Evolutionary conservation across 169 alveolate species (phyloP).

Genomic region (Eimeria falciformis): DNA sequence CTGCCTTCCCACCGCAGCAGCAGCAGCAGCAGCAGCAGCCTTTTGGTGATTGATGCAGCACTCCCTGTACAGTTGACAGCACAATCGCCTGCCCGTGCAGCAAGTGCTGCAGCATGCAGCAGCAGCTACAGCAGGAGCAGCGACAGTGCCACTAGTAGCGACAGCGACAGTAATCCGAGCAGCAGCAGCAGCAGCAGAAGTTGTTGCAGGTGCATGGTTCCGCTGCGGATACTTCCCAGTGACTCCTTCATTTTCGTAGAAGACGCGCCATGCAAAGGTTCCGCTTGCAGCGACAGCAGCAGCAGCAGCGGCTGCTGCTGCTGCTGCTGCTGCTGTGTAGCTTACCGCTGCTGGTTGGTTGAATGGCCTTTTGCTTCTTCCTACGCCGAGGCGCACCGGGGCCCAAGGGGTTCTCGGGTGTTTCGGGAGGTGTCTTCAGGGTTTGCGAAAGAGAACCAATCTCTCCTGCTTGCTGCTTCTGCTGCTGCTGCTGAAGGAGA

Average conservation of each 20-base stretch:
- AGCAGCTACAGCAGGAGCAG: slow-evolving; percentile 20
- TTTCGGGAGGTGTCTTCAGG: too few species aligned
- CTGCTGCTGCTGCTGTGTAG: neutral
- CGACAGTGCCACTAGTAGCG: neutral
- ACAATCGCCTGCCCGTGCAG: neutral
- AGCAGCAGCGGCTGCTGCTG: slow-evolving; percentile 13
- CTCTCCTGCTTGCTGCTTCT: slow-evolving; percentile 22
- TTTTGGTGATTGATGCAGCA: slow-evolving; percentile 28
- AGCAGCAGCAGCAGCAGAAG: slow-evolving; percentile 42
- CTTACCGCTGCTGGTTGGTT: slow-evolving; percentile 60
- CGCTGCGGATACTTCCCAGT: slow-evolving; percentile 27
- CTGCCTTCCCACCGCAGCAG: slow-evolving; percentile 46
- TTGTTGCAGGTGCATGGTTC: neutral
- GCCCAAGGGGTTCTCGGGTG: neutral
- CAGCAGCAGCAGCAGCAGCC: slow-evolving; percentile 27
- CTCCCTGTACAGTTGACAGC: neutral
- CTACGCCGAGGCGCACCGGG: too few species aligned
- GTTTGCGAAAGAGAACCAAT: too few species aligned
- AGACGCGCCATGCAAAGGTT: neutral
- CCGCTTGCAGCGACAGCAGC: slow-evolving; percentile 23
- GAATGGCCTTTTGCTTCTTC: neutral
- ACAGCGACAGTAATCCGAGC: slow-evolving; percentile 1
- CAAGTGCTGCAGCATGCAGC: slow-evolving; percentile 34
- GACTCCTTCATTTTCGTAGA: slow-evolving; percentile 41
- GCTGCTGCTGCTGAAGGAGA: slow-evolving; percentile 24